Evolutionary conservation across 2,329 filamentous ascomycete species (phyloP).

Genomic region (Didymella lethalis): DNA sequence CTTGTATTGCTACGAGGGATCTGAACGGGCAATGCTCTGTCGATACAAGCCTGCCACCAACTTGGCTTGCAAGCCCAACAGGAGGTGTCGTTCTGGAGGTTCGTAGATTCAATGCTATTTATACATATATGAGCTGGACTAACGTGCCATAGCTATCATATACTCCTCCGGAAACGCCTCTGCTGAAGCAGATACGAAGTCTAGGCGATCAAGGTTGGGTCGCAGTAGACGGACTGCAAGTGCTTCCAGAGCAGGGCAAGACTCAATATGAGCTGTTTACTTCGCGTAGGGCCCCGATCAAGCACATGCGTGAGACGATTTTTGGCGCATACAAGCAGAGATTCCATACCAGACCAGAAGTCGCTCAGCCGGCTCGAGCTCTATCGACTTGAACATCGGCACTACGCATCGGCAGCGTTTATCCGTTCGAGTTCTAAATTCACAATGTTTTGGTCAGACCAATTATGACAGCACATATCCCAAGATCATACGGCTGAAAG

Average conservation of each 20-base stretch:
- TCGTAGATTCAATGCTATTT: not conserved
- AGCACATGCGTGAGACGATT: not conserved
- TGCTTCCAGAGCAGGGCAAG: conserved; percentile 6
- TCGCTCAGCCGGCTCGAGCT: not conserved
- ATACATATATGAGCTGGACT: not conserved
- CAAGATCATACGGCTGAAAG: not conserved
- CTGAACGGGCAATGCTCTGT: not conserved
- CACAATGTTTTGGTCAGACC: not conserved
- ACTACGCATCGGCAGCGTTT: not conserved
- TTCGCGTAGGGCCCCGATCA: conserved; percentile 1
- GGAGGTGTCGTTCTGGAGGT: conserved; percentile 6
- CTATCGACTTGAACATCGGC: not conserved
- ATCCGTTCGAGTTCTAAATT: not conserved
- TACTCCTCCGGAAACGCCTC: not conserved
- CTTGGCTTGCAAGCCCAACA: conserved; percentile 4
- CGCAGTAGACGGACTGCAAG: conserved; percentile 6
- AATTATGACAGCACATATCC: not conserved
- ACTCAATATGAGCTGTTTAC: conserved; percentile 7
- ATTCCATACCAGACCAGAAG: not conserved
- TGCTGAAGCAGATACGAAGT: not conserved
- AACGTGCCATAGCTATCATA: conserved; percentile 1
- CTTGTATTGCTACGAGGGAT: conserved; percentile 1
- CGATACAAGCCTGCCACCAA: conserved; percentile 1
- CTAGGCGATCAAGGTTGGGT: conserved; percentile 1
- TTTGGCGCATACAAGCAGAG: not conserved